Conservation (phyloP, 768 basidiomycete species). For the Pisolithus albus region DNA sequence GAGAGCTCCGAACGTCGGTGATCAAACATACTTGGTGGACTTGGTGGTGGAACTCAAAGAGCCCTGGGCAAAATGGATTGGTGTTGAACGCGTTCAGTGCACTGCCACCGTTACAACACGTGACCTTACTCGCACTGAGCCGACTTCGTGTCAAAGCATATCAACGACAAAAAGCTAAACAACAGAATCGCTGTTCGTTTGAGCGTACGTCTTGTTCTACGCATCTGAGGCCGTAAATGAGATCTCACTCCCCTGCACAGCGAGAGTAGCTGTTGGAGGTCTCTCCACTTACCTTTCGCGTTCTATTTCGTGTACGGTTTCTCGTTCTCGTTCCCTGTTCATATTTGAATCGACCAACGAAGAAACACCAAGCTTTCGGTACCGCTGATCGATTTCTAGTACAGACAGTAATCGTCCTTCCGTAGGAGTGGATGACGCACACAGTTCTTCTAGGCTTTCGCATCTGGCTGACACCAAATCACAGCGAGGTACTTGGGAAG, state of each 20-base stretch:
- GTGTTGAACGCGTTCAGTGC: too few species aligned
- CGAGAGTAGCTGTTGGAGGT: conserved; percentile 13
- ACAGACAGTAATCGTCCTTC: not conserved
- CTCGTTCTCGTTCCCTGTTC: conserved; percentile 40
- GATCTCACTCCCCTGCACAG: not conserved
- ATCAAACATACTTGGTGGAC: not conserved
- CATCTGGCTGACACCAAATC: not conserved
- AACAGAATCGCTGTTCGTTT: too few species aligned
- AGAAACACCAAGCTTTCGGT: not conserved
- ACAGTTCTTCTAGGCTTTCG: not conserved
- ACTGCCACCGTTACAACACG: too few species aligned
- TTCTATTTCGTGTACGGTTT: conserved; percentile 35
- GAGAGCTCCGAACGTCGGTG: conserved; percentile 27
- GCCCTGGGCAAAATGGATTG: too few species aligned
- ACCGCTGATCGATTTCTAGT: not conserved
- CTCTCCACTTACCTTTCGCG: conserved; percentile 30
- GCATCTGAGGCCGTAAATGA: too few species aligned
- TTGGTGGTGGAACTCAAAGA: too few species aligned
- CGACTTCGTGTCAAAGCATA: too few species aligned
- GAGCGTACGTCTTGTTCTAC: too few species aligned
- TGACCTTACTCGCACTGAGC: too few species aligned
- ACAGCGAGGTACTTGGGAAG: not conserved
- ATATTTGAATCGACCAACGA: conserved; percentile 15
- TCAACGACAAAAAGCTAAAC: too few species aligned
- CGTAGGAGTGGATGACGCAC: not conserved